Evolutionary conservation across 140 eudicot genomes (phyloP).

Genomic region (Erigeron philadelphicus): DNA sequence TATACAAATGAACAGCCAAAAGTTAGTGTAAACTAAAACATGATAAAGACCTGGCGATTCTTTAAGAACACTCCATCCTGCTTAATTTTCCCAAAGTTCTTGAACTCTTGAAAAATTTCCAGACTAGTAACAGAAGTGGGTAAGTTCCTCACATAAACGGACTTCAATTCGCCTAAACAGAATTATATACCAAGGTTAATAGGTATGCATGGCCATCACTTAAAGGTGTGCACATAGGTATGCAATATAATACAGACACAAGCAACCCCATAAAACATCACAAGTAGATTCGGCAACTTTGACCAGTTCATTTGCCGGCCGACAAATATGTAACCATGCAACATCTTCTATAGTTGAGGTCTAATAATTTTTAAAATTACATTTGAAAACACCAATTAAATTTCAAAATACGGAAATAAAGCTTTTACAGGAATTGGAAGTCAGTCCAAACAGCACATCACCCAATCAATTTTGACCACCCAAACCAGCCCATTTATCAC

Average conservation of each 20-base stretch:
- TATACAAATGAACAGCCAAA: background rate
- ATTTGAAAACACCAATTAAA: too few relatives aligned
- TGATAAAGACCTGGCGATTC: constrained; percentile 53
- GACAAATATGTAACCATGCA: too few relatives aligned
- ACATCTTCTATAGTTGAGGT: too few relatives aligned
- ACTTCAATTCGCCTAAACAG: constrained; percentile 54
- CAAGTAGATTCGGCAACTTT: background rate
- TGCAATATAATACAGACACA: constrained; percentile 14
- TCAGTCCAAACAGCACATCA: background rate
- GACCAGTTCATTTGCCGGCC: too few relatives aligned
- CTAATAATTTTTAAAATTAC: too few relatives aligned
- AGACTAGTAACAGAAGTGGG: constrained; percentile 53
- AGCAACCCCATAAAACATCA: background rate
- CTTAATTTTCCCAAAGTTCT: constrained; percentile 64
- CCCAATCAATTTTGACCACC: background rate
- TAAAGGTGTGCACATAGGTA: background rate
- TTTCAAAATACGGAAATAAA: too few relatives aligned
- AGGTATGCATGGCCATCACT: background rate
- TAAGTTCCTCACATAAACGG: constrained; percentile 86
- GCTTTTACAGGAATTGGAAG: background rate
- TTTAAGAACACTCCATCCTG: constrained; percentile 67
- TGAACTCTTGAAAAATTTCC: constrained; percentile 63
- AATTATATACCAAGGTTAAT: constrained; percentile 1
- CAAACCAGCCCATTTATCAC: background rate
- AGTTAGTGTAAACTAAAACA: background rate